Percentiles rank a stretch among this genome's conserved stretches.
Conservation (phyloP, 78 protist species). For the Creolimax fragrantissima region DNA sequence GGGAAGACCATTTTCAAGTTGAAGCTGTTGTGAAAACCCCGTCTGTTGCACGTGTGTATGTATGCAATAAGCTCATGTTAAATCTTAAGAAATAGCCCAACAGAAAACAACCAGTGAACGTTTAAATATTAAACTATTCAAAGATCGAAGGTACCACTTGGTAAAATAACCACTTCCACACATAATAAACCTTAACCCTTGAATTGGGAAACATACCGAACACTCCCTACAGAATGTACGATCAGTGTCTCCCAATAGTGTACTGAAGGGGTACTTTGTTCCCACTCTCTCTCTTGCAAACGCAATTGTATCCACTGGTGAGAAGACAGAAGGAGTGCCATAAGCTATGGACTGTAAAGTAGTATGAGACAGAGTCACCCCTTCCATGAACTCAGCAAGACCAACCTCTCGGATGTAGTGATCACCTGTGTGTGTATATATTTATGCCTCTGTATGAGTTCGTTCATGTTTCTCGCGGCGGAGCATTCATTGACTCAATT, state of each 20-base stretch:
- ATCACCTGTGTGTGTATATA: too few species aligned
- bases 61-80: too few species aligned
- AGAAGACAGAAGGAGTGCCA: not conserved
- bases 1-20: not conserved
- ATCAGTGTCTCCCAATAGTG: not conserved
- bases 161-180: too few species aligned
- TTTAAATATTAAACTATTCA: too few species aligned
- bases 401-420: not conserved
- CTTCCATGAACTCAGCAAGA: not conserved
- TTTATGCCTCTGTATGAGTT: too few species aligned
- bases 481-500: too few species aligned
- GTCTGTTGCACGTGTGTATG: too few species aligned
- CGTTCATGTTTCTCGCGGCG: too few species aligned
- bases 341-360: not conserved
- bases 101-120: too few species aligned
- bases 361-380: not conserved
- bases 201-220: not conserved
- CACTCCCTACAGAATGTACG: not conserved
- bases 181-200: too few species aligned
- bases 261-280: not conserved
- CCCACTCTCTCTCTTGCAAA: not conserved
- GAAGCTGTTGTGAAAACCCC: not conserved
- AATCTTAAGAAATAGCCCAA: too few species aligned
- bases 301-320: not conserved
- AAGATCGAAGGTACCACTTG: too few species aligned